phyloP scores from a whole-genome alignment of 306 rosid species.

The Sindora glabra region DNA sequence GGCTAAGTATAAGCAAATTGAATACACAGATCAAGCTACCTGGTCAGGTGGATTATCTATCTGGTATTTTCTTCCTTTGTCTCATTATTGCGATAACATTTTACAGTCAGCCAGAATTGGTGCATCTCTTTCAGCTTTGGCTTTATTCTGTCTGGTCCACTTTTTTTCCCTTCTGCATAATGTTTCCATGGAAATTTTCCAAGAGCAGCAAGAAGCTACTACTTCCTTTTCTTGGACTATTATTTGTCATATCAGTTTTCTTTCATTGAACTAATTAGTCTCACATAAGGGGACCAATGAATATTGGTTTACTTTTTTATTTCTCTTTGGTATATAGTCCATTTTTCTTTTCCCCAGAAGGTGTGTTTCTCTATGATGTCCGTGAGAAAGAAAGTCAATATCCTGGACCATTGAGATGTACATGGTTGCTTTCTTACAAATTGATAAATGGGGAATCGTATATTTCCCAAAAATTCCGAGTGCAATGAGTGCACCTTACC shows the following conservation, averaged over 20 bases:
- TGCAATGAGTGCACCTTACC: no score
- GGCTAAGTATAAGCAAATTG: no score
- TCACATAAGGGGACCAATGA: constrained; percentile 40
- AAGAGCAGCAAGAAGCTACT: constrained; percentile 17
- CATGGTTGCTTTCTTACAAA: constrained; percentile 17
- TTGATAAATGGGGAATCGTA: not conserved
- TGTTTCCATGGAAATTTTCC: constrained; percentile 29
- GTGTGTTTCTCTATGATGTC: constrained; percentile 18
- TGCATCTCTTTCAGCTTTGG: constrained; percentile 22
- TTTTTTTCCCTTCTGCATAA: constrained; percentile 32
- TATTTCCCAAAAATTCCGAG: no score
- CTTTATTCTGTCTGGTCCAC: constrained; percentile 27
- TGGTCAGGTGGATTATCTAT: constrained; percentile 20
- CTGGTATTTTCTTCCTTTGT: not conserved
- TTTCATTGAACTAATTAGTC: constrained; percentile 28
- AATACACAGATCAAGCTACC: constrained; percentile 20
- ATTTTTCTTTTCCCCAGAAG: constrained; percentile 19
- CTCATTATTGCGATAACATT: not conserved
- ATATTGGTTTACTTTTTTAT: constrained; percentile 8
- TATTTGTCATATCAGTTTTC: constrained; percentile 24
- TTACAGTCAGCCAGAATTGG: constrained; percentile 29
- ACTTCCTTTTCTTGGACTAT: constrained; percentile 37
- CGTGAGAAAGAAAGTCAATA: constrained; percentile 25
- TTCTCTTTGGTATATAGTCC: constrained; percentile 14
- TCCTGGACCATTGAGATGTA: constrained; percentile 19